These are phyloP conservation scores for Fusarium liriodendri DNA, from an alignment of 2,329 filamentous ascomycete species.

Conservation along the genomic window DNA sequence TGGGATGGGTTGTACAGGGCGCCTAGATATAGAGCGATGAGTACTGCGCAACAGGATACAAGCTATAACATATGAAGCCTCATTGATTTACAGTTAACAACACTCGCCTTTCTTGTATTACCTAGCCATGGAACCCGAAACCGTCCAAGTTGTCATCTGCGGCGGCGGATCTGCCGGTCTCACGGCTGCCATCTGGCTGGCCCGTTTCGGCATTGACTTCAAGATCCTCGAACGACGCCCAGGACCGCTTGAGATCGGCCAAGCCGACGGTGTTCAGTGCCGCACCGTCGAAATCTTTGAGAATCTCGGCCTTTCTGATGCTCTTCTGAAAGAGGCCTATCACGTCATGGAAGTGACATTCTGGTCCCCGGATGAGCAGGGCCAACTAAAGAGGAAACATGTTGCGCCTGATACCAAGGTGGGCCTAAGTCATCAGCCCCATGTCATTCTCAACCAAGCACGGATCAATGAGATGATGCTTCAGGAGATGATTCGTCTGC, in stretches of 20 bases:
- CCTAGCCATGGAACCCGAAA: background rate
- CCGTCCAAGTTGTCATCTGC: conserved; percentile 21
- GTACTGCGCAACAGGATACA: background rate
- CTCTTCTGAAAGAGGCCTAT: conserved; percentile 66
- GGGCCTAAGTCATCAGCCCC: conserved; percentile 24
- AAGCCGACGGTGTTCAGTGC: conserved; percentile 33
- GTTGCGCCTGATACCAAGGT: conserved; percentile 16
- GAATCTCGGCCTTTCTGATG: conserved; percentile 65
- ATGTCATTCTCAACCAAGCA: conserved; percentile 32
- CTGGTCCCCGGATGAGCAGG: conserved; percentile 52
- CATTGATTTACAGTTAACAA: background rate
- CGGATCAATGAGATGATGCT: conserved; percentile 29
- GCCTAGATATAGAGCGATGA: background rate
- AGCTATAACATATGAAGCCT: background rate
- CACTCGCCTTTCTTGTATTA: background rate
- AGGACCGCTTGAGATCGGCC: conserved; percentile 25
- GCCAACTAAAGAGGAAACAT: background rate
- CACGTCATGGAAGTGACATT: conserved; percentile 69
- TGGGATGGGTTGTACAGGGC: background rate
- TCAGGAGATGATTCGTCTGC: conserved; percentile 9
- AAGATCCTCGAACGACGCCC: conserved; percentile 24
- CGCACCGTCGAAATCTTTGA: conserved; percentile 68
- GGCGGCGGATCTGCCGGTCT: conserved; percentile 31
- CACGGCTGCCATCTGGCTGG: conserved; percentile 27
- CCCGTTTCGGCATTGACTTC: conserved; percentile 24